phyloP scores from a whole-genome alignment of 148 eudicot genomes.

The Simmondsia chinensis region DNA sequence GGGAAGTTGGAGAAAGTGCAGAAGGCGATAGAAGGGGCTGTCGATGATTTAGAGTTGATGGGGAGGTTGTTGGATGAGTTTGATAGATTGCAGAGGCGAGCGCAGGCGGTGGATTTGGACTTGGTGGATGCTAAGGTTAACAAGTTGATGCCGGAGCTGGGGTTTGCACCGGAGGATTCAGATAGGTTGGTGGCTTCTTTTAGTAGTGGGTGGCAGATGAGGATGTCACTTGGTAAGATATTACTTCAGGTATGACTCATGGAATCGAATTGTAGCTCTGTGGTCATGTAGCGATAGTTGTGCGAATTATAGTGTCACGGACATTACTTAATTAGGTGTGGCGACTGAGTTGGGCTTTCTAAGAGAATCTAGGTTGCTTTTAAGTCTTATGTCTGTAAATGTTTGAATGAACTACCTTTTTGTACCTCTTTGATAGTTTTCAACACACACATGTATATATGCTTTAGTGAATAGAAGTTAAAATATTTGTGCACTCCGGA shows the following conservation, averaged over 20 bases:
- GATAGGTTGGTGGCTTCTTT: slow-evolving; percentile 95
- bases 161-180: slow-evolving; percentile 73
- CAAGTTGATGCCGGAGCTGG: slow-evolving; percentile 90
- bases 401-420: too few species aligned
- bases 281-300: neutral
- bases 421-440: too few species aligned
- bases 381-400: too few species aligned
- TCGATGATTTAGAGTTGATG: slow-evolving; percentile 91
- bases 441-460: too few species aligned
- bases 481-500: too few species aligned
- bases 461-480: too few species aligned
- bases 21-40: slow-evolving; percentile 76
- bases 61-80: slow-evolving; percentile 96
- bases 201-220: slow-evolving; percentile 99
- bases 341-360: too few species aligned
- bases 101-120: slow-evolving; percentile 75
- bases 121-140: slow-evolving; percentile 73
- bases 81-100: slow-evolving; percentile 80
- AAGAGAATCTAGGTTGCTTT: too few species aligned
- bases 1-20: slow-evolving; percentile 82
- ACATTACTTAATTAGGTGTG: too few species aligned
- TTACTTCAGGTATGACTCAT: slow-evolving; percentile 92
- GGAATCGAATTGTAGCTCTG: too few species aligned
- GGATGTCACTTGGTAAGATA: slow-evolving; percentile 97
- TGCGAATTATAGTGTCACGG: too few species aligned